These are phyloP conservation scores for Penicillium steckii DNA, from an alignment of 495 filamentous ascomycete genomes.

Conservation along the genomic window DNA sequence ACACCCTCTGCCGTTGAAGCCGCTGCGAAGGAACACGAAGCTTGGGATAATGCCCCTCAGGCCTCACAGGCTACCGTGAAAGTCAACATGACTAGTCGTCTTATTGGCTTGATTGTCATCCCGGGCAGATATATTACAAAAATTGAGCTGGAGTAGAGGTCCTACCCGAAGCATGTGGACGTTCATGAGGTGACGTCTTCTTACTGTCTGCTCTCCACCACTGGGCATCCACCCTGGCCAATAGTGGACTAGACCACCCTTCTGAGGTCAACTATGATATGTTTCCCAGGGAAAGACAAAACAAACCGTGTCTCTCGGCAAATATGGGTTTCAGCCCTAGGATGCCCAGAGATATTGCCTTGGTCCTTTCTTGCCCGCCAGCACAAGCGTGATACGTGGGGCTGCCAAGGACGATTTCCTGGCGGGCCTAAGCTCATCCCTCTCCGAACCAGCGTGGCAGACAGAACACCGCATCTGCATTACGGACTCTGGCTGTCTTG, in stretches of 20 bases:
- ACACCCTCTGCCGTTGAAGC: constrained; percentile 49
- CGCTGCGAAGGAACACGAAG: constrained; percentile 33
- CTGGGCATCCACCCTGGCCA: constrained; percentile 4
- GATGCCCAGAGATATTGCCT: not conserved
- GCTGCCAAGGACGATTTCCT: not conserved
- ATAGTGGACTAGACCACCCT: not conserved
- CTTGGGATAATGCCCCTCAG: constrained; percentile 23
- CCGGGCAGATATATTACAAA: constrained; percentile 81
- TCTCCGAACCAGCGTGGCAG: constrained; percentile 18
- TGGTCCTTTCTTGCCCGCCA: constrained; percentile 9
- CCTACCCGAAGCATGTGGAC: constrained; percentile 7
- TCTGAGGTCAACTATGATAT: not conserved
- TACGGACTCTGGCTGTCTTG: constrained; percentile 10
- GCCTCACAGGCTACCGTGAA: constrained; percentile 41
- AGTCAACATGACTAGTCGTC: constrained; percentile 75
- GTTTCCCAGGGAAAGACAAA: not conserved
- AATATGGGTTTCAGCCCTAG: constrained; percentile 8
- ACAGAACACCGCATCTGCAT: constrained; percentile 20
- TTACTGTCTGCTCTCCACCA: constrained; percentile 13
- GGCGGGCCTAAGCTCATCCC: constrained; percentile 5
- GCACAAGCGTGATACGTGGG: constrained; percentile 11
- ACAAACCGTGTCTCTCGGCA: not conserved
- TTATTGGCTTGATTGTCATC: constrained; percentile 86
- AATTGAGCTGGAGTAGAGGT: constrained; percentile 79
- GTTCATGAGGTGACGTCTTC: constrained; percentile 23